Conservation (phyloP, 768 basidiomycete genomes). For the Guyanaporus albipodus region DNA sequence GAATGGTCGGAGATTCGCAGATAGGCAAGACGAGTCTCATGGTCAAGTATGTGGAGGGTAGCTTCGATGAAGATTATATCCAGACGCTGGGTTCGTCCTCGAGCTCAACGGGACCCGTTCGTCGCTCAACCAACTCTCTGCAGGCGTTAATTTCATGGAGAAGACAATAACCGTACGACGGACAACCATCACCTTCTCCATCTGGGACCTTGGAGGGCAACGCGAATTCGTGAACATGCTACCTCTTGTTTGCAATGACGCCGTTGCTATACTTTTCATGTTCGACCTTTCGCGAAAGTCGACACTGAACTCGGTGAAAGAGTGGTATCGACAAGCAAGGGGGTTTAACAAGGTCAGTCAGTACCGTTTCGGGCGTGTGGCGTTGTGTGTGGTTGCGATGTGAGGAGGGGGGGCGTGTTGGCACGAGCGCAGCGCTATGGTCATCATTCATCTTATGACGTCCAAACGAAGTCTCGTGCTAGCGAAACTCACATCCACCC, state of each 20-base stretch:
- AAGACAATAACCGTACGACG: conserved; percentile 98
- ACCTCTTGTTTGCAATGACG: conserved; percentile 96
- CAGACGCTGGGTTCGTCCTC: conserved; percentile 85
- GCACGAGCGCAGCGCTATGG: not conserved
- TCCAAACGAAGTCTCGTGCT: conserved; percentile 2
- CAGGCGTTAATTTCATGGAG: conserved; percentile 99
- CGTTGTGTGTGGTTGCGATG: not conserved
- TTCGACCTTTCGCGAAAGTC: conserved; percentile 98
- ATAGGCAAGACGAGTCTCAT: conserved; percentile 99
- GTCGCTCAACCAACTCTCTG: conserved; percentile 5
- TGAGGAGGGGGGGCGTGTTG: not conserved
- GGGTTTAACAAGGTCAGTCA: conserved; percentile 93
- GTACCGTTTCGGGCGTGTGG: not conserved
- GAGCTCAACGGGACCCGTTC: not conserved
- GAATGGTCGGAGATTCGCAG: conserved; percentile 99
- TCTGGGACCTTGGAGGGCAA: conserved; percentile 98
- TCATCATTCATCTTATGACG: conserved; percentile 1
- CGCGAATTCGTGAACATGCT: conserved; percentile 99
- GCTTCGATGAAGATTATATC: conserved; percentile 99
- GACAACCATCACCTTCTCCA: conserved; percentile 98
- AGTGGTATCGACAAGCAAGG: conserved; percentile 98
- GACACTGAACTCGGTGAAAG: conserved; percentile 97
- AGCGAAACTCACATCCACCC: conserved; percentile 14
- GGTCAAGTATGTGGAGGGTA: conserved; percentile 99
- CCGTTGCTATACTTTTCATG: conserved; percentile 99